Evolutionary conservation across 768 basidiomycete genomes (phyloP), one percentile per base, ranked within the genome.

Genomic region (Udeniomyces megalosporus): DNA sequence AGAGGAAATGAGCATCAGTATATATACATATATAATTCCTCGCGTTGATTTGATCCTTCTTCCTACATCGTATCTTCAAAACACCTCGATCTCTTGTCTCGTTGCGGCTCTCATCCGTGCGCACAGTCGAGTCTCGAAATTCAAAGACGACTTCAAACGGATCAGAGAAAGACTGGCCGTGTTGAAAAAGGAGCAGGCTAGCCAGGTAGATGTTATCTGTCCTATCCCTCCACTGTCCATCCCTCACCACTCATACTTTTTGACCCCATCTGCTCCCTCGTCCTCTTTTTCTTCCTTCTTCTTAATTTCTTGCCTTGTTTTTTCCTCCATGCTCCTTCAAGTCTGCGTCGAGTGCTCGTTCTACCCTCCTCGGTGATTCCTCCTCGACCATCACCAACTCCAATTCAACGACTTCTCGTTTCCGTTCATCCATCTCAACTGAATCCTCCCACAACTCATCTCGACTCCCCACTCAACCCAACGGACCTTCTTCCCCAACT

Each of bases 101-200:
- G 20, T n/a, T 14, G n/a, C n/a, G 17, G 17, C 28, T 7, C 24
- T 28, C 44, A 44, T n/a, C 26, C 22, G 24, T 46, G 24, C 6
- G 15, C 45, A 46, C 69, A 95, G 91, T 78, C 88, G 93, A 26
- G 86, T 93, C 2, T 86, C 88, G 69, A 91, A 89, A 74, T 91
- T 99, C 69, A 81, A 87, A 31, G 75, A 81, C 31, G 93, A 97
- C 70, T 91, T 96, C 69, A 69, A 79, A 20, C 88, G 92, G 66
- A 77, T 97, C 7, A 82, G 85, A 65, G 77, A 73, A 49, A 85
- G 90, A 67, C 93, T 97, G 68, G 90, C 96, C 53, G 77, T 73
- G 31, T 73, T 86, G 55, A 91, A 90, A 74, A 75, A 71, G 20
- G 67, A 69, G 52, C 66, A 66, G 10, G 67, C 67, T 5, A 50